phyloP scores from a whole-genome alignment of 495 filamentous ascomycete genomes.

The Pseudoneurospora amorphoporcata region DNA sequence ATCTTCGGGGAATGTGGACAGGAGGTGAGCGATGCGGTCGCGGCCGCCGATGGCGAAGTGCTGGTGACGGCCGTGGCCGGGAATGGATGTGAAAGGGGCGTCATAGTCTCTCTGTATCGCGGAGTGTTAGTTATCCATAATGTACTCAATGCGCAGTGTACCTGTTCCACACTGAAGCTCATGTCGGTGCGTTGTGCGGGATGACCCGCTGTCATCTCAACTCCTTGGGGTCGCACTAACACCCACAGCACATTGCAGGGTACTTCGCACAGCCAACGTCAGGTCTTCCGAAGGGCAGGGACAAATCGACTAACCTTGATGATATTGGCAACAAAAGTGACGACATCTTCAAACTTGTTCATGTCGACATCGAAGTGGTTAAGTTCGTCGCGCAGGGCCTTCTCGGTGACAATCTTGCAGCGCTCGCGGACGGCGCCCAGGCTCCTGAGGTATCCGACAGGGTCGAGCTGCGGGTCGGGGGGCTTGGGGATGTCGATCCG shows the following conservation, averaged over 20 bases:
- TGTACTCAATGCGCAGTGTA: background rate
- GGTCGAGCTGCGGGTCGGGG: conserved; percentile 84
- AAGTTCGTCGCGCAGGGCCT: conserved; percentile 69
- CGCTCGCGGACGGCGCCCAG: conserved; percentile 81
- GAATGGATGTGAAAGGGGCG: conserved; percentile 75
- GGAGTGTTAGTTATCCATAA: conserved; percentile 6
- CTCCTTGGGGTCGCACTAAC: background rate
- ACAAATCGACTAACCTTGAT: conserved; percentile 64
- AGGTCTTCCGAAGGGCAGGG: background rate
- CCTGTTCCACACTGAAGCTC: background rate
- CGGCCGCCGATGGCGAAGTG: conserved; percentile 80
- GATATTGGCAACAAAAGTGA: conserved; percentile 86
- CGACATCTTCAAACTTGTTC: conserved; percentile 76
- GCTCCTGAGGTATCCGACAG: conserved; percentile 84
- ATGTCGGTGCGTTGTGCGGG: background rate
- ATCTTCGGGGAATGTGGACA: conserved; percentile 50
- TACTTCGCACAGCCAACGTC: background rate
- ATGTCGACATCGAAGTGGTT: conserved; percentile 89
- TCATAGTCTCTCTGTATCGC: conserved; percentile 68
- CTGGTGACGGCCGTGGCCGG: conserved; percentile 80
- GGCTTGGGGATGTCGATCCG: conserved; percentile 67
- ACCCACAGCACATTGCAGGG: conserved; percentile 1
- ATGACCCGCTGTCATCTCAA: background rate
- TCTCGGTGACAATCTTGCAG: conserved; percentile 58
- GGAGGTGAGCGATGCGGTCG: conserved; percentile 63